Percentiles rank a stretch among this genome's conserved stretches.
phyloP scores from a whole-genome alignment of 352 stramenopile genomes.

The Phytophthora pseudosyringae region DNA sequence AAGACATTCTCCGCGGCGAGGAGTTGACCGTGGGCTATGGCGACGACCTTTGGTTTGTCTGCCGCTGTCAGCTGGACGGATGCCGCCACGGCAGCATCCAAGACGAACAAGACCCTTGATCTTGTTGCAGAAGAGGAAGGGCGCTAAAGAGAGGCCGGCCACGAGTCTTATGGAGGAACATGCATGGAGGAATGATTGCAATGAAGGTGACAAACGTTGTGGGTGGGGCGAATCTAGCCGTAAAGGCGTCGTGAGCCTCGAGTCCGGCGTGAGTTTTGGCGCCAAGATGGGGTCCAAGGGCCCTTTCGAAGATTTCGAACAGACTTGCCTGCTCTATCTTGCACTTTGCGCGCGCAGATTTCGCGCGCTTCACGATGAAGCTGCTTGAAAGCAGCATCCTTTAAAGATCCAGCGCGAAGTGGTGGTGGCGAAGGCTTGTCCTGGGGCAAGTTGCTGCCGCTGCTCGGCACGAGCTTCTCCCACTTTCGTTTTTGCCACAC shows the following conservation, averaged over 20 bases:
- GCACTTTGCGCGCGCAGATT: slow-evolving; percentile 5
- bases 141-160: not conserved
- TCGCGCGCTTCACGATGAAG: slow-evolving; percentile 5
- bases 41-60: slow-evolving; percentile 19
- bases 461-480: too few species aligned
- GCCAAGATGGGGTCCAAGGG: not conserved
- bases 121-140: not conserved
- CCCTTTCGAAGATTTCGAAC: slow-evolving; percentile 8
- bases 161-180: not conserved
- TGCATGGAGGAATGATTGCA: slow-evolving; percentile 3
- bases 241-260: not conserved
- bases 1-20: not conserved
- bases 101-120: slow-evolving; percentile 9
- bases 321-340: not conserved
- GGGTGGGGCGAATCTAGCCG: not conserved
- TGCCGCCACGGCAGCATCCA: slow-evolving; percentile 7
- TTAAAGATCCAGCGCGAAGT: too few species aligned
- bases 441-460: too few species aligned
- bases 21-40: slow-evolving; percentile 15
- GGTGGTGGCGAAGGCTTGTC: too few species aligned
- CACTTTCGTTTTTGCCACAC: too few species aligned
- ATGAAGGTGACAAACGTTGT: not conserved
- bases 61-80: not conserved
- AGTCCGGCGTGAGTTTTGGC: not conserved
- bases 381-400: not conserved